phyloP scores from a whole-genome alignment of 352 stramenopile genomes.

The Globisporangium recalcitrans region DNA sequence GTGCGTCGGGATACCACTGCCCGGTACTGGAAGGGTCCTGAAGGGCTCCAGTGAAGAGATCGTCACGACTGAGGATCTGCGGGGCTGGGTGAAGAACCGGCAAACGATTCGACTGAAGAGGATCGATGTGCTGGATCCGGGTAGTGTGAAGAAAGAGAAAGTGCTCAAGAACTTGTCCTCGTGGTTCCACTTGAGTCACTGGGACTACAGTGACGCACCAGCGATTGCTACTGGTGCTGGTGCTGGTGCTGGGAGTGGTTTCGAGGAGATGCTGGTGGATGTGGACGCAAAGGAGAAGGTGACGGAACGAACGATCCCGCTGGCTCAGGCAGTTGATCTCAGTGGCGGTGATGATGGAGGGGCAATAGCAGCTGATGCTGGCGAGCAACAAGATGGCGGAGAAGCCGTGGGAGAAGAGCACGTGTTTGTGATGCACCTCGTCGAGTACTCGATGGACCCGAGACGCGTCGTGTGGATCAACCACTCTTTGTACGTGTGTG shows the following conservation, averaged over 20 bases:
- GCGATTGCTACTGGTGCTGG: background rate
- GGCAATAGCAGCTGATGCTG: background rate
- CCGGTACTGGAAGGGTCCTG: conserved; percentile 30
- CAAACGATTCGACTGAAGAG: conserved; percentile 36
- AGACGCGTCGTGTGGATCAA: conserved; percentile 60
- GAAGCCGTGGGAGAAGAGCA: conserved; percentile 26
- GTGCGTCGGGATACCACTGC: conserved; percentile 50
- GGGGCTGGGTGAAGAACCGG: conserved; percentile 43
- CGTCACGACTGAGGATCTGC: conserved; percentile 43
- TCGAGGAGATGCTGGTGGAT: conserved; percentile 24
- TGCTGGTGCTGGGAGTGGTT: background rate
- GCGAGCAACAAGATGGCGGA: conserved; percentile 9
- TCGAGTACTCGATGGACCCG: conserved; percentile 66
- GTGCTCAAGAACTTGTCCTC: conserved; percentile 17
- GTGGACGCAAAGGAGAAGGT: conserved; percentile 28
- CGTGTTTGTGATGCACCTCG: conserved; percentile 55
- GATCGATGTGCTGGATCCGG: background rate
- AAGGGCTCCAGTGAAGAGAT: conserved; percentile 22
- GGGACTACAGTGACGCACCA: conserved; percentile 7
- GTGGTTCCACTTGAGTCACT: conserved; percentile 29
- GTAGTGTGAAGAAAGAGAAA: background rate
- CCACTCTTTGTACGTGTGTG: conserved; percentile 46
- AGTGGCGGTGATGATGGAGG: background rate
- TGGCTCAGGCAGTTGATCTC: conserved; percentile 18
- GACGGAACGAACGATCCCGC: conserved; percentile 22